These are phyloP conservation scores for Carex sylvatica DNA, from an alignment of 202 grass and related monocot species.

Conservation along the genomic window DNA sequence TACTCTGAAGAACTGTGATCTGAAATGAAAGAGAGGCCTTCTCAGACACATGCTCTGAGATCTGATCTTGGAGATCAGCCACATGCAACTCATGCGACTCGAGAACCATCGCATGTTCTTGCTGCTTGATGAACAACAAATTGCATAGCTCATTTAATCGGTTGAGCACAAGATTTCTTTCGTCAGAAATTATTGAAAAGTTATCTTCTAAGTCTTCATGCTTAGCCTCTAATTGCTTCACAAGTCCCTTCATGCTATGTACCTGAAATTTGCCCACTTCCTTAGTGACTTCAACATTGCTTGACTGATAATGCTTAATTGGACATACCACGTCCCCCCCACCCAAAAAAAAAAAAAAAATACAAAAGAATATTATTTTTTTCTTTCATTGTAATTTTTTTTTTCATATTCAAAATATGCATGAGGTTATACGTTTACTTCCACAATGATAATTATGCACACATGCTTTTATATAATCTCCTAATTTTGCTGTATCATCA, in stretches of 20 bases:
- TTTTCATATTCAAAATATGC: neutral
- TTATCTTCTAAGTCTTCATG: constrained; percentile 54
- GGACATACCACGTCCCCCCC: neutral
- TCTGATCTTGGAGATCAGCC: constrained; percentile 46
- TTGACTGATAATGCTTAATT: neutral
- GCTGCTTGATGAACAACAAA: constrained; percentile 46
- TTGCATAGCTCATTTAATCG: constrained; percentile 55
- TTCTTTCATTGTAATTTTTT: neutral
- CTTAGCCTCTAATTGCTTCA: constrained; percentile 58
- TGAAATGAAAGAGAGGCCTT: constrained; percentile 56
- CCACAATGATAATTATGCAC: neutral
- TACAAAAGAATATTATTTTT: neutral
- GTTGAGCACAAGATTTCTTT: constrained; percentile 59
- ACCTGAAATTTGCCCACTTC: constrained; percentile 44
- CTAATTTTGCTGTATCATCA: neutral
- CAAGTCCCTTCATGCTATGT: constrained; percentile 44
- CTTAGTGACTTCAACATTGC: neutral
- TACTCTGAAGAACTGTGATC: constrained; percentile 49
- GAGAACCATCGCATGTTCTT: constrained; percentile 45
- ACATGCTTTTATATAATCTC: neutral
- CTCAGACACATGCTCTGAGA: constrained; percentile 50
- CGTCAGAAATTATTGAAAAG: constrained; percentile 44
- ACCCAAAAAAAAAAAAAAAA: neutral
- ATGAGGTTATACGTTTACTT: neutral
- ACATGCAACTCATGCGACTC: constrained; percentile 49